Evolutionary conservation across 2,329 filamentous ascomycete species (phyloP).

Genomic region (Exserohilum rostratum): DNA sequence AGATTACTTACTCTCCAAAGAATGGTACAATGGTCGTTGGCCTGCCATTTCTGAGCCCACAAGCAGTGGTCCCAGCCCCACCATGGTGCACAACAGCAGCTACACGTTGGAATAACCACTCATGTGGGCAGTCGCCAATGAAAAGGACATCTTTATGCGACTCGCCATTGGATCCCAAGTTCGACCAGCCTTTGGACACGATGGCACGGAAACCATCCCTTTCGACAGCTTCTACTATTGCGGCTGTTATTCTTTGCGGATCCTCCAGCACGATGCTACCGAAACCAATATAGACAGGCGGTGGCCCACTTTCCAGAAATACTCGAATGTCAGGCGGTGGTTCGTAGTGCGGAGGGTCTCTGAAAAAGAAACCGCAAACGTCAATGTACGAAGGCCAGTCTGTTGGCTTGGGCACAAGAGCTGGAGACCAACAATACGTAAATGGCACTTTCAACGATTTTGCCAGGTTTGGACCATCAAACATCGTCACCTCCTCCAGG

Average conservation of each 20-base stretch:
- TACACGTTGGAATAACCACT: slow-evolving; percentile 83
- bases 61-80: slow-evolving; percentile 82
- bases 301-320: slow-evolving; percentile 58
- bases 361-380: no score
- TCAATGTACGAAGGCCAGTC: not conserved
- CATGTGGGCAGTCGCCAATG: slow-evolving; percentile 77
- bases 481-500: slow-evolving; percentile 46
- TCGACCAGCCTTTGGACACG: slow-evolving; percentile 55
- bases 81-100: slow-evolving; percentile 83
- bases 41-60: slow-evolving; percentile 75
- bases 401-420: slow-evolving; percentile 28
- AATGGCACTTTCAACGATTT: slow-evolving; percentile 49
- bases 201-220: slow-evolving; percentile 52
- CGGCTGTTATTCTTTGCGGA: slow-evolving; percentile 51
- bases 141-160: slow-evolving; percentile 52
- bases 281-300: slow-evolving; percentile 63
- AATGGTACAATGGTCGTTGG: slow-evolving; percentile 83
- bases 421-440: slow-evolving; percentile 57
- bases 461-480: slow-evolving; percentile 44
- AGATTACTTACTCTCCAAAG: no score
- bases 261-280: slow-evolving; percentile 63
- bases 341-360: no score
- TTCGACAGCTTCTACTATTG: slow-evolving; percentile 56
- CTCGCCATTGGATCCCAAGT: not conserved
- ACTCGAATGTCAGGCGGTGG: no score